These are phyloP conservation scores for Mangifera indica DNA, from an alignment of 345 rosid genomes.

Conservation along the genomic window DNA sequence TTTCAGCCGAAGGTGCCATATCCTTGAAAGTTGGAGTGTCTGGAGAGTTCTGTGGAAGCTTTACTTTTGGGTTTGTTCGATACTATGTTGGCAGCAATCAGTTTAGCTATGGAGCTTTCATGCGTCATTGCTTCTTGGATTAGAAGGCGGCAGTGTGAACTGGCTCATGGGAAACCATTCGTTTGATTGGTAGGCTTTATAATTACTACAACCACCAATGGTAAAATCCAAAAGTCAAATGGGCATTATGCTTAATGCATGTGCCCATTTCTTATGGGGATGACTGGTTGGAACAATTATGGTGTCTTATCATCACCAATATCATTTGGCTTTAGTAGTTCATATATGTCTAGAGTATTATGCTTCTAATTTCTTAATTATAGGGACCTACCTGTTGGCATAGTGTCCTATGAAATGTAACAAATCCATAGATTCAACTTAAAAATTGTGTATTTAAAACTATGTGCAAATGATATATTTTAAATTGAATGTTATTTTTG, in stretches of 20 bases:
- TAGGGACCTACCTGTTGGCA: too few species aligned
- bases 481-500: too few species aligned
- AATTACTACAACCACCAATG: neutral
- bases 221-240: neutral
- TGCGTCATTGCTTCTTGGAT: neutral
- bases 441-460: too few species aligned
- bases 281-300: neutral
- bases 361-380: too few species aligned
- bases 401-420: too few species aligned
- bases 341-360: too few species aligned
- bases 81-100: neutral
- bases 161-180: neutral
- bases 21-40: neutral
- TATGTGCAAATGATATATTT: too few species aligned
- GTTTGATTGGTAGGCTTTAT: neutral
- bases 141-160: neutral
- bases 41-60: too few species aligned
- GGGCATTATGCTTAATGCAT: neutral
- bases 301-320: too few species aligned
- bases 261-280: neutral
- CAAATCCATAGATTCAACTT: too few species aligned
- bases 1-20: neutral
- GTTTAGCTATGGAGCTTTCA: neutral
- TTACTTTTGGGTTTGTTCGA: too few species aligned
- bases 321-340: too few species aligned